Base-by-base conservation (phyloP, 495 filamentous ascomycete genomes). In the Aspergillus diversus region DNA sequence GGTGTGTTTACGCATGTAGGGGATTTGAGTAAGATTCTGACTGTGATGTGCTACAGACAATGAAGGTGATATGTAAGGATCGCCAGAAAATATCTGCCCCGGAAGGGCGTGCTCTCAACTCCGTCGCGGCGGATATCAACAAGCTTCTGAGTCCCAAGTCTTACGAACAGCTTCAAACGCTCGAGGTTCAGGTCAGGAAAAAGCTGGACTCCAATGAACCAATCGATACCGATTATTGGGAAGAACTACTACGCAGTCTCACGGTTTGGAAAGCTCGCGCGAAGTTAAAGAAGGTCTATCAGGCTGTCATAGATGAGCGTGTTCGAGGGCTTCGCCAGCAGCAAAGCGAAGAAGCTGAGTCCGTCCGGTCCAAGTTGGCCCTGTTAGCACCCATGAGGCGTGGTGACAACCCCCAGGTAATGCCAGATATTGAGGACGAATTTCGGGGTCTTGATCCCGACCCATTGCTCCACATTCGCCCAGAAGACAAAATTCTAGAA, bases 151-250 rank as follows among this genome's bases (percentile, higher is more conserved):
- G 85, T 15, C 91, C 92, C 2, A 99, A 99, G 74, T 84, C 86
- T n/a, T 88, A 90, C 46, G 89, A 92, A 70, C 91, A 98, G 67
- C 82, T 99, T 6, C 87, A 92, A 71, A 82, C 81, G 21, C 80
- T 99, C 32, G 95, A 98, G 76, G 83, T 80, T 57, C 92, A 97
- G 73, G 93, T 99, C 66, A 85, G 83, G 65, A 78, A 78, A 8
- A 99, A 98, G 74, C 74, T 99, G 43, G 82, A 88, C 47, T 95
- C 92, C 12, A 88, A 96, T 65, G 93, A 97, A 71, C 89, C 91
- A 9, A 92, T 98, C 69, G 96, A 99, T 78, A 91, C 89, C 5
- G 95, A 99, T 73, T 99, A 98, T 73, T 99, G 95, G 95, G 92
- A 96, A 66, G 90, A 96, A 68, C 83, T 99, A 3, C 81, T 98